Evolutionary conservation across 441 rosid genomes (phyloP), one percentile per base, ranked within the genome.

Genomic region (Gossypium lobatum): DNA sequence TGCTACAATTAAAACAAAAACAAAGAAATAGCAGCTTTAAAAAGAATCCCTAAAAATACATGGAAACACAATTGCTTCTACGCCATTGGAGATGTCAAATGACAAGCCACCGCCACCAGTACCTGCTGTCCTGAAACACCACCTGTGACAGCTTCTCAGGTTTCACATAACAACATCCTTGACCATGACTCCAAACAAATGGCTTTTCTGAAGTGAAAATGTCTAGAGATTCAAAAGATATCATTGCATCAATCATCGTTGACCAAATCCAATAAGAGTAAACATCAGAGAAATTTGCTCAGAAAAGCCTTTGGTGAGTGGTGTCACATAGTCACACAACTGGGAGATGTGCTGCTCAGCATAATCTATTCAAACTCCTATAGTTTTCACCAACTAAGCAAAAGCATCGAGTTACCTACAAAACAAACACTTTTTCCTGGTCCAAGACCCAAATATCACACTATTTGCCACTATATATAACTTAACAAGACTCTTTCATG

Each of bases 361-460:
- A 64, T 10, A 10, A 42, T 20, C 17, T 64, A 64, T 64, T 42
- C 17, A 17, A 20, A 25, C 26, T 25, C 26, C 26, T 25, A 25
- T 25, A 25, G 26, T 25, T 25, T 25, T 25, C 26, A 25, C 26
- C 26, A 25, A 25, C 26, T 25, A 25, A 25, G 26, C 26, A 25
- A 2, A 25, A 25, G 26, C 26, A 25, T 25, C 2, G 3, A 2
- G 26, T 25, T 25, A 25, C 26, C 26, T 25, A 25, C 26, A 25
- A 25, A 25, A 25, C 26, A 2, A 25, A 25, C 26, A 42, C 31
- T 70, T 70, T 25, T 70, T 75, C 18, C 64, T 58, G 55, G 69
- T 20, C 53, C 28, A 48, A 18, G 11, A 46, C 52, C 62, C 62
- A 54, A 21, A 58, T 54, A 48, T 73, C 73, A 68, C 74, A 2